A percentile compares a stretch with the other conserved stretches of the same genome.
phyloP scores from a whole-genome alignment of 495 filamentous ascomycete species.

The Xylaria flabelliformis region DNA sequence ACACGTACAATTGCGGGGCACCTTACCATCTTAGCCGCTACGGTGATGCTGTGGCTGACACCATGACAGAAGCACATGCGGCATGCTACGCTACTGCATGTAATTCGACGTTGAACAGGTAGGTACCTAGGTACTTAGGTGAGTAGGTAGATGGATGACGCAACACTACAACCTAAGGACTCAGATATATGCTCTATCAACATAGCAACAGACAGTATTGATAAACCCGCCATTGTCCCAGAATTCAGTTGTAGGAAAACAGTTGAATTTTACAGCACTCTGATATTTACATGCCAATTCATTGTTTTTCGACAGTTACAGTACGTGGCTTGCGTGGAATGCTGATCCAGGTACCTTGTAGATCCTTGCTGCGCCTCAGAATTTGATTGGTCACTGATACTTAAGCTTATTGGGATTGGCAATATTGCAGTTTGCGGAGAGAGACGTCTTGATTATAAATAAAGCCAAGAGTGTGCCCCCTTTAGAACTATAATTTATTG shows the following conservation, averaged over 20 bases:
- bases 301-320: not conserved
- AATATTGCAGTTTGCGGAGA: not conserved
- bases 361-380: not conserved
- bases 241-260: not conserved
- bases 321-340: not conserved
- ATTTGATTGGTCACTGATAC: not conserved
- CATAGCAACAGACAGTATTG: not conserved
- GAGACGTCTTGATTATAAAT: slow-evolving; percentile 4
- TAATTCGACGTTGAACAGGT: slow-evolving; percentile 1
- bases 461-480: not conserved
- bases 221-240: not conserved
- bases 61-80: not conserved
- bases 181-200: not conserved
- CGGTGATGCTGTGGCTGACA: slow-evolving; percentile 14
- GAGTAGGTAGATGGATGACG: not conserved
- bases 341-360: not conserved
- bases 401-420: not conserved
- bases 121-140: too few species aligned
- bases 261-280: not conserved
- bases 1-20: slow-evolving; percentile 15
- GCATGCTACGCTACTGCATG: slow-evolving; percentile 15
- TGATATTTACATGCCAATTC: not conserved
- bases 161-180: not conserved
- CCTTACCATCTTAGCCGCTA: not conserved
- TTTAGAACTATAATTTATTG: not conserved